Evolutionary conservation across 257 asterid species (phyloP).

Genomic region (Ehretia macrophylla): DNA sequence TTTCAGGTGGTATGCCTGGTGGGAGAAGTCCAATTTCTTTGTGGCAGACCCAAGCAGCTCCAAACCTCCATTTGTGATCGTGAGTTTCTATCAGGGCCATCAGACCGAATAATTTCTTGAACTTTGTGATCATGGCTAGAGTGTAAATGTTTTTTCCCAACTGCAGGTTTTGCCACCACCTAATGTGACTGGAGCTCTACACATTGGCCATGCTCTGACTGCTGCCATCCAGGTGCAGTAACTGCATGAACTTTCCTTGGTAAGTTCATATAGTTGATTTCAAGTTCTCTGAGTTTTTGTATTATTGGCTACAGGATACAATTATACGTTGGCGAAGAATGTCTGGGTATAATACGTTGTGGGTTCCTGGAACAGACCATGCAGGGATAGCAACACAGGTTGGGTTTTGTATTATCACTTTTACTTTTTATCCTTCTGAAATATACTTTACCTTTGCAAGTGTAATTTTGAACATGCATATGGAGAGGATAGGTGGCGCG

Average conservation of each 20-base stretch:
- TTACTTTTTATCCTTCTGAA: neutral
- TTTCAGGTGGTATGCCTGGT: constrained; percentile 94
- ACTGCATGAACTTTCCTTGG: constrained; percentile 9
- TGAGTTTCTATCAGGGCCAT: constrained; percentile 41
- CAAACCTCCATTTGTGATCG: constrained; percentile 78
- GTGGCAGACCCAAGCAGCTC: constrained; percentile 80
- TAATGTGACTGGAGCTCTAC: constrained; percentile 94
- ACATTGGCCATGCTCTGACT: constrained; percentile 95
- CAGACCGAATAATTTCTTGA: neutral
- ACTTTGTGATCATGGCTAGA: neutral
- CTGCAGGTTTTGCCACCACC: constrained; percentile 94
- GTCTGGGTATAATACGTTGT: constrained; percentile 89
- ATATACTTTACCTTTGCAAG: too few species aligned
- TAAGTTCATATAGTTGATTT: neutral
- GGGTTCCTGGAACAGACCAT: constrained; percentile 98
- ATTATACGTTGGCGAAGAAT: constrained; percentile 93
- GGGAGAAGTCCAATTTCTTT: constrained; percentile 85
- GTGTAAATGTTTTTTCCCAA: constrained; percentile 6
- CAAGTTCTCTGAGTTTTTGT: neutral
- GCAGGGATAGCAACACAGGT: constrained; percentile 99
- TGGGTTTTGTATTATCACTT: constrained; percentile 1
- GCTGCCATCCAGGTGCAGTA: constrained; percentile 79
- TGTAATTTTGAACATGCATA: neutral
- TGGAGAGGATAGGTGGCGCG: neutral
- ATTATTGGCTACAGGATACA: constrained; percentile 59